Percentiles rank a stretch among this genome's conserved stretches.
These are phyloP conservation scores for Pseudocercospora fuligena DNA, from an alignment of 2,329 filamentous ascomycete species.

Conservation along the genomic window DNA sequence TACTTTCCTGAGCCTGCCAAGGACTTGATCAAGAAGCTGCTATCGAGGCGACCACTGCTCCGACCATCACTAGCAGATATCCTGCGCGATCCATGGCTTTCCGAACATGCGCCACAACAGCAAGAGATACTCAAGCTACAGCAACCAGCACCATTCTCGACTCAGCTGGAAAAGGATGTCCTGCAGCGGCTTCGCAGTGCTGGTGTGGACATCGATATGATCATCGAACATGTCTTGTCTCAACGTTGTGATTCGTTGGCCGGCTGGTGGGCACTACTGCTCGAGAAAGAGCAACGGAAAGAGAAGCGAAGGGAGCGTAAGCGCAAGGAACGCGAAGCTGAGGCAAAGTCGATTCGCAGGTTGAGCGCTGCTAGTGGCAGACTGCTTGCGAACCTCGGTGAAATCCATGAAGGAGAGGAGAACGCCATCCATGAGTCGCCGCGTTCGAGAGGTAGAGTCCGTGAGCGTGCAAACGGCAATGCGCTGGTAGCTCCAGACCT, in stretches of 20 bases:
- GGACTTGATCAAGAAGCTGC: slow-evolving; percentile 74
- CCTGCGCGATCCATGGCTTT: slow-evolving; percentile 82
- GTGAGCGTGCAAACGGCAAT: slow-evolving; percentile 61
- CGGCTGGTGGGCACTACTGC: slow-evolving; percentile 93
- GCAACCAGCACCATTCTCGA: slow-evolving; percentile 81
- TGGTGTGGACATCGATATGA: slow-evolving; percentile 89
- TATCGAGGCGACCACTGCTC: slow-evolving; percentile 87
- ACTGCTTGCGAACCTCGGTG: slow-evolving; percentile 75
- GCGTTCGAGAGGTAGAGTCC: slow-evolving; percentile 74
- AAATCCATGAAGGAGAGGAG: slow-evolving; percentile 76
- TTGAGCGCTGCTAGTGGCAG: slow-evolving; percentile 89
- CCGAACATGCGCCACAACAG: slow-evolving; percentile 84
- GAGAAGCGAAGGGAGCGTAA: slow-evolving; percentile 78
- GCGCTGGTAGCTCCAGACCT: slow-evolving; percentile 68
- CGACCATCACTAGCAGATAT: slow-evolving; percentile 84
- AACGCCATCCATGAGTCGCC: slow-evolving; percentile 59
- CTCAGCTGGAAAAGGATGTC: slow-evolving; percentile 85
- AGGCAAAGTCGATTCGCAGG: slow-evolving; percentile 77
- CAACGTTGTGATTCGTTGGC: slow-evolving; percentile 88
- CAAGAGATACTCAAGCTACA: slow-evolving; percentile 85
- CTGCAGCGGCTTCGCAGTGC: slow-evolving; percentile 90
- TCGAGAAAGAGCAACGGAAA: slow-evolving; percentile 94
- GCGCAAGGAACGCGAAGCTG: slow-evolving; percentile 80
- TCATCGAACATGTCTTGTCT: slow-evolving; percentile 90
- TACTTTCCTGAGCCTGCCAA: slow-evolving; percentile 78